A percentile compares a stretch with the other conserved stretches of the same genome.
phyloP scores from a whole-genome alignment of 225 moss, liverwort and hornwort species.

The Ulota crispa region DNA sequence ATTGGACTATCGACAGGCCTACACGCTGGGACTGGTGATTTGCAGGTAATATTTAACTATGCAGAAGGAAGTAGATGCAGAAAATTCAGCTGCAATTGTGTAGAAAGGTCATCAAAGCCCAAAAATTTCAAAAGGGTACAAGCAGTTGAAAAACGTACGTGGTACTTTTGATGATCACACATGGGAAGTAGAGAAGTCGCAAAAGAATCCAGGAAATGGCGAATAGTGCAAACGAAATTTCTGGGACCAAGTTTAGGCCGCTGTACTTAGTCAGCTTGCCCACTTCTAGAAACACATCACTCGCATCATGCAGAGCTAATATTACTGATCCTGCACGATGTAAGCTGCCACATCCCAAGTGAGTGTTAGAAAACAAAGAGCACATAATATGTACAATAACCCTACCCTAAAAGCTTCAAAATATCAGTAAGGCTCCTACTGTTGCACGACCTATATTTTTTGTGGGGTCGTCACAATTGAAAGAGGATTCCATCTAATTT shows the following conservation, averaged over 20 bases:
- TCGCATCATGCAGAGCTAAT: slow-evolving; percentile 81
- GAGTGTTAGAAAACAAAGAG: slow-evolving; percentile 6
- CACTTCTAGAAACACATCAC: slow-evolving; percentile 81
- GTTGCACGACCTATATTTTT: too few species aligned
- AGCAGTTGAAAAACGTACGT: slow-evolving; percentile 49
- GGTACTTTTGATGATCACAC: slow-evolving; percentile 76
- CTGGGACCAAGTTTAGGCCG: slow-evolving; percentile 70
- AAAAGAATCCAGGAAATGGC: slow-evolving; percentile 83
- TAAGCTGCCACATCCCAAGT: slow-evolving; percentile 56
- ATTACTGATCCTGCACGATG: slow-evolving; percentile 77
- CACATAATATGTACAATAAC: background rate
- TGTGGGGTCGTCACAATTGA: too few species aligned
- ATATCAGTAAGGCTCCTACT: too few species aligned
- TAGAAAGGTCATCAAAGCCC: background rate
- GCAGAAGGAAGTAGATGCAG: background rate
- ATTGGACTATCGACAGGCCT: background rate
- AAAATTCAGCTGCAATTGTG: background rate
- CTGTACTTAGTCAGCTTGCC: slow-evolving; percentile 90
- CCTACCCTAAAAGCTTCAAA: background rate
- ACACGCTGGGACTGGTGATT: background rate
- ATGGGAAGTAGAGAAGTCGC: slow-evolving; percentile 77
- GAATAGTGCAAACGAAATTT: slow-evolving; percentile 70
- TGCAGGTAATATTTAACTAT: background rate
- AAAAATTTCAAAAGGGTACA: slow-evolving; percentile 7
- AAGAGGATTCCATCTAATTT: too few species aligned